Conservation (phyloP, 225 moss, liverwort and hornwort species). For the Takakia lepidozioides region DNA sequence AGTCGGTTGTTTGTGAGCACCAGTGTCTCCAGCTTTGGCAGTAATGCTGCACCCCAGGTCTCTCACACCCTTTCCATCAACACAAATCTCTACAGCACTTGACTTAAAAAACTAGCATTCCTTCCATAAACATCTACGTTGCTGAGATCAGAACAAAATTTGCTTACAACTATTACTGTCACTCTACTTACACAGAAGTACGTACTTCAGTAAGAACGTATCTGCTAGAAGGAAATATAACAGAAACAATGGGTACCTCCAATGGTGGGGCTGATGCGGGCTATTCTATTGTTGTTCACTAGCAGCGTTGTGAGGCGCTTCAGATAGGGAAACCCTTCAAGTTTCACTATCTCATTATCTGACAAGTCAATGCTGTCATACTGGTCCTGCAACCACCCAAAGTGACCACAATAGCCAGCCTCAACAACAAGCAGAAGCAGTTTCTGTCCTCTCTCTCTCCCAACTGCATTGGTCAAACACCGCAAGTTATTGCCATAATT, state of each 20-base stretch:
- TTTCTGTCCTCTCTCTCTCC: too few relatives aligned
- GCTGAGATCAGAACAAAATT: too few relatives aligned
- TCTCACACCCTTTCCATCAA: constrained; percentile 2
- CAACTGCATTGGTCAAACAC: too few relatives aligned
- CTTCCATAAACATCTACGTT: too few relatives aligned
- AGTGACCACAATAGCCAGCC: background rate
- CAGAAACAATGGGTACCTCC: constrained; percentile 46
- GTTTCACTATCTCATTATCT: constrained; percentile 98
- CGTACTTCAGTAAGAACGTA: too few relatives aligned
- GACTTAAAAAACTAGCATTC: too few relatives aligned
- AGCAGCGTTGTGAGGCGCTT: constrained; percentile 95
- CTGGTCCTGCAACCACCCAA: constrained; percentile 60
- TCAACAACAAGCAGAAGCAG: background rate
- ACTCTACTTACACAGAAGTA: too few relatives aligned
- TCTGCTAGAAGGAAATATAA: too few relatives aligned
- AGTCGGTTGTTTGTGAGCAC: constrained; percentile 98
- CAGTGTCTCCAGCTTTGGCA: constrained; percentile 92
- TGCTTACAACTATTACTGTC: too few relatives aligned
- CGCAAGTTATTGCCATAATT: too few relatives aligned
- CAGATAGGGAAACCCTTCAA: constrained; percentile 87
- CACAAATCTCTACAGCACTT: background rate
- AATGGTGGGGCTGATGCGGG: constrained; percentile 70
- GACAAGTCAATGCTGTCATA: constrained; percentile 98
- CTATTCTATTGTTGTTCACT: constrained; percentile 97
- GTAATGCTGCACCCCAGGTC: constrained; percentile 43